Conservation (phyloP, 306 rosid species). For the Vigna nakashimae region DNA sequence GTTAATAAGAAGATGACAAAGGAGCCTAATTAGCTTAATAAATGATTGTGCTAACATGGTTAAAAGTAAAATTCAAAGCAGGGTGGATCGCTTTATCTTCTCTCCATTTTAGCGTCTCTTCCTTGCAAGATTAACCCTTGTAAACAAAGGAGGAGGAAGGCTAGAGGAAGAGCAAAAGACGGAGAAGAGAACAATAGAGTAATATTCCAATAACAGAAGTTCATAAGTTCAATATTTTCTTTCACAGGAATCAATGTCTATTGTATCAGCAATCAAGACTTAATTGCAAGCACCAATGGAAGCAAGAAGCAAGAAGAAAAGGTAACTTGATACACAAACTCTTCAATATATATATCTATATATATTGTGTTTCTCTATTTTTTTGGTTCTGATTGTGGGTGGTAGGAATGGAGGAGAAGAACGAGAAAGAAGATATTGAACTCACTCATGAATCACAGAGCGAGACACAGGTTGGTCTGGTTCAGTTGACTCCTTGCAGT, state of each 20-base stretch:
- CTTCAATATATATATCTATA: neutral
- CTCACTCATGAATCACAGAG: neutral
- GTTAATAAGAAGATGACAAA: neutral
- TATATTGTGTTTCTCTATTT: neutral
- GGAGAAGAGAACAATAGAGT: neutral
- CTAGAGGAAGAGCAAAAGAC: neutral
- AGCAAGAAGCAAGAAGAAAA: neutral
- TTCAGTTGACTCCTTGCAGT: conserved; percentile 31
- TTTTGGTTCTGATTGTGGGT: conserved; percentile 12
- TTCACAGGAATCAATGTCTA: conserved; percentile 23
- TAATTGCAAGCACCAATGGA: conserved; percentile 8
- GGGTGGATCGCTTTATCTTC: neutral
- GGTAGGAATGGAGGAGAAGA: neutral
- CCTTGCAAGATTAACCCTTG: neutral
- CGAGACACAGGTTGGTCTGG: neutral
- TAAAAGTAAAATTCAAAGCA: neutral
- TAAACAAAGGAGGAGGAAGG: neutral
- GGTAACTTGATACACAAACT: conserved; percentile 33
- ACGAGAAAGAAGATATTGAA: neutral
- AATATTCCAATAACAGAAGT: conserved; percentile 24
- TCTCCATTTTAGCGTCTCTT: neutral
- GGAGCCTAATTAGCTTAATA: neutral
- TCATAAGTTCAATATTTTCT: conserved; percentile 17
- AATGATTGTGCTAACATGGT: neutral
- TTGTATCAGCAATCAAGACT: conserved; percentile 28